Percentiles rank a stretch among this genome's conserved stretches.
phyloP scores from a whole-genome alignment of 306 rosid genomes.

The Castanea sativa region DNA sequence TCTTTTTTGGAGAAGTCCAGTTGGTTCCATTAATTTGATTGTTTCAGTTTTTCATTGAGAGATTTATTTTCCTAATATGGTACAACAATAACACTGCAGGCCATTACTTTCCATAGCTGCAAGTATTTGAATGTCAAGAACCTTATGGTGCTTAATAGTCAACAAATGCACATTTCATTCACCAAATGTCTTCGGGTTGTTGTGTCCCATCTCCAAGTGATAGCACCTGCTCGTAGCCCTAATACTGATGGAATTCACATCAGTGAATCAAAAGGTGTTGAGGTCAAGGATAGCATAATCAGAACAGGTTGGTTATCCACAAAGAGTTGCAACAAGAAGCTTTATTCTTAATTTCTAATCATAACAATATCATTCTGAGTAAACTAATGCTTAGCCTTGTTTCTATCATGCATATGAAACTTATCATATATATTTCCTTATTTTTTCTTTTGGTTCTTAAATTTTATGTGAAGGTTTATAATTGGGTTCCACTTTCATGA shows the following conservation, averaged over 20 bases:
- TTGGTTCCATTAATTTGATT: slow-evolving; percentile 6
- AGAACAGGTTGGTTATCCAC: slow-evolving; percentile 56
- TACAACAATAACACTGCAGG: slow-evolving; percentile 56
- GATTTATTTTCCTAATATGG: slow-evolving; percentile 18
- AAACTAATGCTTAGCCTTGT: background rate
- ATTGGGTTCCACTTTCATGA: background rate
- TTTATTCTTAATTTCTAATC: background rate
- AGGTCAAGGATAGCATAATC: slow-evolving; percentile 50
- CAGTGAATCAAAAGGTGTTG: slow-evolving; percentile 56
- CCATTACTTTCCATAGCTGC: slow-evolving; percentile 73
- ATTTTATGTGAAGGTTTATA: background rate
- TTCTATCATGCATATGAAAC: background rate
- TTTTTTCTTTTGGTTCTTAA: background rate
- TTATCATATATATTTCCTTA: background rate
- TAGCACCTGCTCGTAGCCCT: slow-evolving; percentile 77
- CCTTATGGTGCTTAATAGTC: slow-evolving; percentile 68
- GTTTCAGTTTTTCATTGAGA: background rate
- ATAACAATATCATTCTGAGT: background rate
- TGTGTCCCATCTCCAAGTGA: slow-evolving; percentile 56
- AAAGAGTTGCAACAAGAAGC: background rate
- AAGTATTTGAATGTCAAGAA: slow-evolving; percentile 58
- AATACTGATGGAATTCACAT: slow-evolving; percentile 96
- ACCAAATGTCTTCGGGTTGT: slow-evolving; percentile 63
- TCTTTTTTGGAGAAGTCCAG: slow-evolving; percentile 2
- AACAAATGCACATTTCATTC: slow-evolving; percentile 75